These are phyloP conservation scores for Lactuca saligna DNA, from an alignment of 129 eudicot genomes.

Conservation along the genomic window DNA sequence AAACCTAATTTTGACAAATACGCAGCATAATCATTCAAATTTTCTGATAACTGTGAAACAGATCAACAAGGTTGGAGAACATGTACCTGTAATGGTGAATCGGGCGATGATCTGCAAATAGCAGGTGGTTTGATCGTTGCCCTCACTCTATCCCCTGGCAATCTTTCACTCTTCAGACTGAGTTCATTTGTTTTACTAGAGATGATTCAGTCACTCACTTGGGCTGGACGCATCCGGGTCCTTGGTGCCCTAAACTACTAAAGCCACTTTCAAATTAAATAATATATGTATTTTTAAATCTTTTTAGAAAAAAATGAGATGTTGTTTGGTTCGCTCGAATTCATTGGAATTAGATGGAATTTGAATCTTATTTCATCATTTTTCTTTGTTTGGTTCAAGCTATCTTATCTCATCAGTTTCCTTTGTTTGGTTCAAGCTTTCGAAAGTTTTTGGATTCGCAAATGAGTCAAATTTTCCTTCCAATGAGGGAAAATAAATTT, in stretches of 20 bases:
- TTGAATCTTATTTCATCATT: no score
- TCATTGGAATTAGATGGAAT: no score
- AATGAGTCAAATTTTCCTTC: no score
- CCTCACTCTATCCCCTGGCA: background rate
- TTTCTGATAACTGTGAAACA: background rate
- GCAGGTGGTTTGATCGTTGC: background rate
- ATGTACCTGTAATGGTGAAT: constrained; percentile 17
- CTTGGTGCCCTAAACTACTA: background rate
- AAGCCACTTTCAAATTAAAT: no score
- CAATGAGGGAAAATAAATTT: no score
- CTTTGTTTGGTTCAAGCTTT: no score
- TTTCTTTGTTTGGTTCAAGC: no score
- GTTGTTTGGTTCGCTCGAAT: no score
- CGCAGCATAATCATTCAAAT: background rate
- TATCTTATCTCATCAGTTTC: no score
- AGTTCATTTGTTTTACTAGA: constrained; percentile 8
- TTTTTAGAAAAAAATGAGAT: no score
- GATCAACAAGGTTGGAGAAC: background rate
- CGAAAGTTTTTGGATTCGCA: no score
- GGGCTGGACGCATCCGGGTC: constrained; percentile 12
- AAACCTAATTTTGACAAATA: constrained; percentile 4
- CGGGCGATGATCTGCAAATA: constrained; percentile 16
- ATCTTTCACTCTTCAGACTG: background rate
- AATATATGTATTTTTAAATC: no score
- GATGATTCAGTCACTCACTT: background rate